phyloP scores from a whole-genome alignment of 176 grass and related monocot species.

The Dendrocalamus sinicus region DNA sequence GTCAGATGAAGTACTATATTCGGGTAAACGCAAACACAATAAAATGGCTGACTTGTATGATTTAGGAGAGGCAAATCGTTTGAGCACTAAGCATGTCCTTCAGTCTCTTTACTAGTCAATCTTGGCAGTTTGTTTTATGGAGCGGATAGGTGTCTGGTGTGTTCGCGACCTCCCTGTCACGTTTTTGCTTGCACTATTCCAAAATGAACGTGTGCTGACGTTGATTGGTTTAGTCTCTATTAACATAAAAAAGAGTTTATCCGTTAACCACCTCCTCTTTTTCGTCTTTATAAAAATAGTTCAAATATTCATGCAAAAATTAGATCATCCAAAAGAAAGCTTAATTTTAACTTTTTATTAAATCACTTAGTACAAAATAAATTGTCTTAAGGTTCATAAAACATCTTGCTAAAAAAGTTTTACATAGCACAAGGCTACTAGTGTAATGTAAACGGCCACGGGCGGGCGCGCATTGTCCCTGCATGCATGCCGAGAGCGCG shows the following conservation, averaged over 20 bases:
- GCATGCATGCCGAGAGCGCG: neutral
- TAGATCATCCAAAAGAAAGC: no score
- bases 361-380: no score
- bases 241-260: no score
- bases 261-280: no score
- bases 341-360: no score
- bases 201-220: neutral
- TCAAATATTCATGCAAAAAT: no score
- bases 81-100: neutral
- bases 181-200: neutral
- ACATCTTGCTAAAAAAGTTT: no score
- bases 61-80: neutral
- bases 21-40: neutral
- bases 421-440: no score
- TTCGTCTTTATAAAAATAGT: accelerated
- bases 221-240: neutral
- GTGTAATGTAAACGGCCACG: neutral
- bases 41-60: neutral
- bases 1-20: neutral
- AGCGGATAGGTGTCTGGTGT: neutral
- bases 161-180: neutral
- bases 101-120: no score
- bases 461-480: neutral
- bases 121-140: no score
- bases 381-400: no score